Evolutionary conservation across 2,329 filamentous ascomycete genomes (phyloP), one percentile per base, ranked within the genome.

Genomic region (Dothidotthia symphoricarpi): DNA sequence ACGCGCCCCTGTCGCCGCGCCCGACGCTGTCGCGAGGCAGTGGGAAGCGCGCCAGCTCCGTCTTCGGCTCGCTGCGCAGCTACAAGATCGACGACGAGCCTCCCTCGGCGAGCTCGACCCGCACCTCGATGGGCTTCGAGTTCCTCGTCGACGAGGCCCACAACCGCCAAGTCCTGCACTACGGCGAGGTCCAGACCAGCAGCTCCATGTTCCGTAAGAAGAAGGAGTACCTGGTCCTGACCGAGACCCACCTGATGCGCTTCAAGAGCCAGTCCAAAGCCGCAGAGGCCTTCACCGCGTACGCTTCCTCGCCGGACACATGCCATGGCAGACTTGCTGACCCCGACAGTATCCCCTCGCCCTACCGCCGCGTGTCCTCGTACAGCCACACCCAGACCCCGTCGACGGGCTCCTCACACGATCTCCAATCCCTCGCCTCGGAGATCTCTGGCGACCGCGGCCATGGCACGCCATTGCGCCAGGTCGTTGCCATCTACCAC

Each of bases 191-290:
- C 12, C 82, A 86, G 64, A 85, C 80, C 10, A 81, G 80, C 32
- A 82, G 78, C 39, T 78, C 79, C 43, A 79, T 86, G 74, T 84
- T 86, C 66, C 73, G 82, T 59, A 85, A 85, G 68, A 85, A 82
- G 68, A 83, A 77, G 64, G 82, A 86, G 60, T 87, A 84, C 53
- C 69, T 87, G 37, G 83, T 86, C 11, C 69, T 87, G 48, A 87
- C 82, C 6, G 83, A 86, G 48, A 78, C 75, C 5, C 80, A 86
- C 61, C 67, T 87, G 38, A 67, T 86, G 37, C 75, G 83, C 10
- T 86, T 83, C 69, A 85, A 86, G 63, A 83, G 71, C 53, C 80
- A 85, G 50, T 68, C 72, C 29, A 83, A 83, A 59, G 83, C 83
- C 10, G 72, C 75, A 17, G 83, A 86, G 41, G 69, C 74, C 26